phyloP scores from a whole-genome alignment of 2,329 filamentous ascomycete genomes.

The Aureobasidium sp. region DNA sequence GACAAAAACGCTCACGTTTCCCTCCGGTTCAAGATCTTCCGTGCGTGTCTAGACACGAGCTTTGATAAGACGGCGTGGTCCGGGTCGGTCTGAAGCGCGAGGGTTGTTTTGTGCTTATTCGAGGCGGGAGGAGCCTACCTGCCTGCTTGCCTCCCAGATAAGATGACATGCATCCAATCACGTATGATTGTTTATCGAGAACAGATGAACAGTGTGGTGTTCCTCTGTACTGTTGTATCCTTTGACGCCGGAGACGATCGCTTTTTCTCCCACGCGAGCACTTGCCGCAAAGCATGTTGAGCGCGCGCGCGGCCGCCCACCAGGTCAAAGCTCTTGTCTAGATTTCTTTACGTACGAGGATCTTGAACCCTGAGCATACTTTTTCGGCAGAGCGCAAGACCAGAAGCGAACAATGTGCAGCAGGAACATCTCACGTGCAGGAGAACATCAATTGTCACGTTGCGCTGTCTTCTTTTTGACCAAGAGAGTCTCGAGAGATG shows the following conservation, averaged over 20 bases:
- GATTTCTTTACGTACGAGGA: conserved; percentile 6
- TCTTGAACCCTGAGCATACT: background rate
- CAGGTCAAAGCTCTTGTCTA: background rate
- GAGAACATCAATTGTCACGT: background rate
- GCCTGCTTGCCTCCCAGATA: conserved; percentile 4
- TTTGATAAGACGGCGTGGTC: conserved; percentile 14
- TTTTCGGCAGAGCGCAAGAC: background rate
- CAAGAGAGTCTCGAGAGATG: background rate
- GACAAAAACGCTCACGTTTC: conserved; percentile 16
- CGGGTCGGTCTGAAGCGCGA: conserved; percentile 9
- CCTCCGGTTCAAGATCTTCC: conserved; percentile 4
- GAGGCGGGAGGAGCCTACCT: background rate
- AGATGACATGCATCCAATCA: conserved; percentile 10
- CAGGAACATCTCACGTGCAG: background rate
- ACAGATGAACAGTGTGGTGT: background rate
- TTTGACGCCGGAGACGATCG: background rate
- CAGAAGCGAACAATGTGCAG: background rate
- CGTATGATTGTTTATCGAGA: background rate
- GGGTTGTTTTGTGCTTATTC: conserved; percentile 10
- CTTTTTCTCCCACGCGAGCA: conserved; percentile 1
- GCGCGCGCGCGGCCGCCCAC: conserved; percentile 9
- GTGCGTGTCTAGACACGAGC: conserved; percentile 15
- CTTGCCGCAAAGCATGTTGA: background rate
- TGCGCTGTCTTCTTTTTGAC: background rate
- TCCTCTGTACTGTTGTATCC: background rate